Conservation (phyloP, 768 basidiomycete genomes). For the Podaxis pistillaris region DNA sequence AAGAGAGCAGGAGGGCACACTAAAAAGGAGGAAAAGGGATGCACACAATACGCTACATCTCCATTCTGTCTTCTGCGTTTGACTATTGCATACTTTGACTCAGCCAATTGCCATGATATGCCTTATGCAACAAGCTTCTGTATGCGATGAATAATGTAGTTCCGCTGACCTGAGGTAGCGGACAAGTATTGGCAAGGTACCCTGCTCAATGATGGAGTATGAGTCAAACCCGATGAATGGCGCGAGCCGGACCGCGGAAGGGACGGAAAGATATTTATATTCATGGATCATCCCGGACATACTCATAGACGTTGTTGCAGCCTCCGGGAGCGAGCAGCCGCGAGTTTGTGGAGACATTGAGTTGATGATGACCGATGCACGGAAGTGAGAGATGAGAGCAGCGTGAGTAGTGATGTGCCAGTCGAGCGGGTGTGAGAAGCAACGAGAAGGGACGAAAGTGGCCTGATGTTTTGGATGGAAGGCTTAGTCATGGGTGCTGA, state of each 20-base stretch:
- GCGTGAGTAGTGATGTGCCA: background rate
- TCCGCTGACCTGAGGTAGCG: background rate
- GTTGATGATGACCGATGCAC: too few species aligned
- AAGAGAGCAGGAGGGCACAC: constrained; percentile 82
- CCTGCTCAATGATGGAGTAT: background rate
- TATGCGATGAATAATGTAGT: background rate
- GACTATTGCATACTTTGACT: background rate
- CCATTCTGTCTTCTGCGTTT: background rate
- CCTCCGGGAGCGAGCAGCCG: too few species aligned
- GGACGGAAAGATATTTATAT: background rate
- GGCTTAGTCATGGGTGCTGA: constrained; percentile 6
- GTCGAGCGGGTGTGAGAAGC: background rate
- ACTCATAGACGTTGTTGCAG: too few species aligned
- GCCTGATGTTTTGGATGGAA: background rate
- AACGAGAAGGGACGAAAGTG: background rate
- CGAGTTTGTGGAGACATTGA: too few species aligned
- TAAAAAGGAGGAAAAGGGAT: constrained; percentile 21
- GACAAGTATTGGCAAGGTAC: background rate
- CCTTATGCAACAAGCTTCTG: background rate
- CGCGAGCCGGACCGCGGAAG: background rate
- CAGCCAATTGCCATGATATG: background rate
- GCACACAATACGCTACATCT: background rate
- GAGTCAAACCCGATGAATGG: background rate
- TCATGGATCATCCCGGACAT: background rate
- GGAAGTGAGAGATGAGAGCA: background rate